Percentiles rank a stretch among this genome's conserved stretches.
Evolutionary conservation across 2,329 filamentous ascomycete species (phyloP).

Genomic region (Arthrobotrys iridis): DNA sequence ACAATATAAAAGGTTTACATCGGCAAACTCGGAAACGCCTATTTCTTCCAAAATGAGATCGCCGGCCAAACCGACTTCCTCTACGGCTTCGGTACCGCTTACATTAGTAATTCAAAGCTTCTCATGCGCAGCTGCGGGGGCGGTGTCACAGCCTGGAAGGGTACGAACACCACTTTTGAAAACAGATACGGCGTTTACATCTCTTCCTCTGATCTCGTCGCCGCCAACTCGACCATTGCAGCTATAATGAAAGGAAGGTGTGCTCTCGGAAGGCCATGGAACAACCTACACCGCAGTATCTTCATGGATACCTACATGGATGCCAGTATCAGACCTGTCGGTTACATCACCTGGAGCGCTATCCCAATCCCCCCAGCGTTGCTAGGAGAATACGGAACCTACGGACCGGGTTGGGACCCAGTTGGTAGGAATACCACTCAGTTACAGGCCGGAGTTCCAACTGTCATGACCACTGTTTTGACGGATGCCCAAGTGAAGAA

Average conservation of each 20-base stretch:
- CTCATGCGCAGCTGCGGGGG: constrained; percentile 71
- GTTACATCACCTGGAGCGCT: constrained; percentile 68
- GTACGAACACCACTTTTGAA: constrained; percentile 71
- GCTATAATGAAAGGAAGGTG: constrained; percentile 63
- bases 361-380: constrained; percentile 65
- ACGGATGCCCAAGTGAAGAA: constrained; percentile 60
- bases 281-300: constrained; percentile 68
- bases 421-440: constrained; percentile 61
- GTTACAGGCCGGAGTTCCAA: constrained; percentile 24
- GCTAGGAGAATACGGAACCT: constrained; percentile 68
- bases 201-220: constrained; percentile 66
- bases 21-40: constrained; percentile 73
- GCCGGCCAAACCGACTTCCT: constrained; percentile 75
- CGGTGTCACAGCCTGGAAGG: constrained; percentile 72
- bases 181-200: constrained; percentile 77
- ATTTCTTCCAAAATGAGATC: constrained; percentile 71
- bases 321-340: constrained; percentile 66
- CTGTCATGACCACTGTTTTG: constrained; percentile 65
- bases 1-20: constrained; percentile 67
- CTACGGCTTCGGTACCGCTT: constrained; percentile 74
- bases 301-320: constrained; percentile 69
- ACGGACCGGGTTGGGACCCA: constrained; percentile 68
- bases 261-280: constrained; percentile 72
- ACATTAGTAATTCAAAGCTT: constrained; percentile 68
- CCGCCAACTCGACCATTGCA: constrained; percentile 67